Evolutionary conservation across 108 stramenopile genomes (phyloP).

Genomic region (Aurantiochytrium sp.): DNA sequence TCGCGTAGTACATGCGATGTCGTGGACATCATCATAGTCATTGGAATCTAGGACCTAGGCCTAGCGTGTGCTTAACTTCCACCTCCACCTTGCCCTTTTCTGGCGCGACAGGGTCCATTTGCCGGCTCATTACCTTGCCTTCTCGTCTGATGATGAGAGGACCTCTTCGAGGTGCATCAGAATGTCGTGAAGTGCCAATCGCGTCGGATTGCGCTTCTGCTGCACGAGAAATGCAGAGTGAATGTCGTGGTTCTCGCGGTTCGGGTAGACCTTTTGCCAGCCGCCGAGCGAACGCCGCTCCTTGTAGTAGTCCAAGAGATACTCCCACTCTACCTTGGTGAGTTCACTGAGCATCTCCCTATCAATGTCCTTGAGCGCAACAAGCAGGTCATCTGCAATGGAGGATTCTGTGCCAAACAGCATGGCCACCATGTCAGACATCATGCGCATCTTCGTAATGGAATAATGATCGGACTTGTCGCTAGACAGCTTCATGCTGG

Average conservation of each 20-base stretch:
- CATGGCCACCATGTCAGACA: slow-evolving; percentile 4
- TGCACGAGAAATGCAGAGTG: background rate
- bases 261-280: slow-evolving; percentile 19
- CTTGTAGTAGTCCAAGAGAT: background rate
- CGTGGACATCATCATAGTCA: too few species aligned
- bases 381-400: background rate
- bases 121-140: too few species aligned
- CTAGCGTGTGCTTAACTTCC: too few species aligned
- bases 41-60: too few species aligned
- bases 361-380: background rate
- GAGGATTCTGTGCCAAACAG: background rate
- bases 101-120: too few species aligned
- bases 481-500: slow-evolving; percentile 1
- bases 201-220: slow-evolving; percentile 4
- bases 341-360: background rate
- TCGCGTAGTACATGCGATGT: too few species aligned
- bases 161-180: background rate
- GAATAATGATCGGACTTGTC: slow-evolving; percentile 9
- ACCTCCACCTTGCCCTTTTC: too few species aligned
- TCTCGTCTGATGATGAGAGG: too few species aligned
- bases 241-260: background rate
- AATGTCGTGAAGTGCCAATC: background rate
- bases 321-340: background rate
- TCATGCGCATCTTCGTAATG: background rate
- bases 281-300: background rate